Conservation (phyloP, 768 basidiomycete species). For the Agaricus subrufescens region DNA sequence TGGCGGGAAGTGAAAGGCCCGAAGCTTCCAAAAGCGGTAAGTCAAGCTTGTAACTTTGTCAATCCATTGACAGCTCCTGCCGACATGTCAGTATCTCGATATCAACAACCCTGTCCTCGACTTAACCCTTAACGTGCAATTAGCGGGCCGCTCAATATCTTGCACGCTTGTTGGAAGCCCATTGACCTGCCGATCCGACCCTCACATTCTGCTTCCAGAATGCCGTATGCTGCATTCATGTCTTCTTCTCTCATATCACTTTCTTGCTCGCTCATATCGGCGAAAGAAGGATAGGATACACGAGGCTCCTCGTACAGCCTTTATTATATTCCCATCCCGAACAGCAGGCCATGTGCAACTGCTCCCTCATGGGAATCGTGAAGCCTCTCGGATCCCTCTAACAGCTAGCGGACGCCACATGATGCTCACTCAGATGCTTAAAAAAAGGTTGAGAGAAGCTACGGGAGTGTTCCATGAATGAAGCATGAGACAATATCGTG, state of each 20-base stretch:
- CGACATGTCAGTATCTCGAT: too few species aligned
- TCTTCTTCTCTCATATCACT: constrained; percentile 8
- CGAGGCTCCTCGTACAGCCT: neutral
- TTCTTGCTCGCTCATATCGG: neutral
- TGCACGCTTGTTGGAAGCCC: neutral
- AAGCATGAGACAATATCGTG: neutral
- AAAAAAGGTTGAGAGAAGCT: neutral
- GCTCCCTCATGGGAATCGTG: neutral
- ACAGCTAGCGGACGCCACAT: neutral
- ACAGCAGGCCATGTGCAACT: constrained; percentile 2
- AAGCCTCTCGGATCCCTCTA: neutral
- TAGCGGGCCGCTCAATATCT: neutral
- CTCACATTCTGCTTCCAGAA: neutral
- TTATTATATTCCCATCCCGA: neutral
- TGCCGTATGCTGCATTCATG: neutral
- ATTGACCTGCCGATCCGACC: neutral
- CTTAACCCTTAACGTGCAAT: neutral
- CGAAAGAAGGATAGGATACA: neutral
- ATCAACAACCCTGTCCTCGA: neutral
- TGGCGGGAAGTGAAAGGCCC: neutral
- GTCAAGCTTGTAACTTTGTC: neutral
- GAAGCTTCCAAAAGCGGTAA: constrained; percentile 6
- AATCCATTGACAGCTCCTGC: neutral
- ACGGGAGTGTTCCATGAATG: neutral
- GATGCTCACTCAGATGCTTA: neutral